A percentile compares a stretch with the other conserved stretches of the same genome.
Conservation (phyloP, 768 basidiomycete genomes). For the Lentinula aciculospora region DNA sequence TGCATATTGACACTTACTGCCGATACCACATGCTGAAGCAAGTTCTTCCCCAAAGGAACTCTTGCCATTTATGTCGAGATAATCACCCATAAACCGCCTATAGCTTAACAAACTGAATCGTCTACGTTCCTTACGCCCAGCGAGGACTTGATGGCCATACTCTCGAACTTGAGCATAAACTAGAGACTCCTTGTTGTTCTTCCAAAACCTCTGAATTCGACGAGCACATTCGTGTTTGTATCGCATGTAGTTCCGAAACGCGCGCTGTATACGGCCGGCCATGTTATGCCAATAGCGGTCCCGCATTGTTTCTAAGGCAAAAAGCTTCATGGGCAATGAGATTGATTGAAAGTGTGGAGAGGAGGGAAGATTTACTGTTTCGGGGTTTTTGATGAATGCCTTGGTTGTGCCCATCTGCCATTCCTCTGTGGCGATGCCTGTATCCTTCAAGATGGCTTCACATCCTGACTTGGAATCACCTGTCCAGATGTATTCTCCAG, state of each 20-base stretch:
- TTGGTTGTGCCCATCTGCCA: conserved; percentile 99
- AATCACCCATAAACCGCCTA: conserved; percentile 94
- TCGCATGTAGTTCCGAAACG: conserved; percentile 92
- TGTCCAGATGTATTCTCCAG: conserved; percentile 97
- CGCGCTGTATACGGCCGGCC: conserved; percentile 94
- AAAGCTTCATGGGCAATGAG: conserved; percentile 51
- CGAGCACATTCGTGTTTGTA: conserved; percentile 93
- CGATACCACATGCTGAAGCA: conserved; percentile 63
- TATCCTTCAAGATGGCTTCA: conserved; percentile 87
- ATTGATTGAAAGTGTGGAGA: neutral
- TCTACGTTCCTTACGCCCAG: conserved; percentile 87
- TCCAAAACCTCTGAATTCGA: conserved; percentile 98
- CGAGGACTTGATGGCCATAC: conserved; percentile 90
- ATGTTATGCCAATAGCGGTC: conserved; percentile 99
- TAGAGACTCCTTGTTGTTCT: conserved; percentile 92
- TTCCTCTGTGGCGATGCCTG: conserved; percentile 92
- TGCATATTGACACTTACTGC: conserved; percentile 42
- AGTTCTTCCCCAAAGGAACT: conserved; percentile 74
- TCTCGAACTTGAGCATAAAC: conserved; percentile 89
- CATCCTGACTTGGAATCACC: conserved; percentile 90
- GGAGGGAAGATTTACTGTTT: conserved; percentile 59
- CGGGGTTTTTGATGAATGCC: conserved; percentile 99
- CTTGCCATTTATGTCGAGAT: conserved; percentile 84
- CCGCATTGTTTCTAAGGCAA: conserved; percentile 97
- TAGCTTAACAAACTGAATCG: conserved; percentile 92